Evolutionary conservation across 2,329 filamentous ascomycete species (phyloP), one percentile per base, ranked within the genome.

Genomic region (Parastagonospora avenae): DNA sequence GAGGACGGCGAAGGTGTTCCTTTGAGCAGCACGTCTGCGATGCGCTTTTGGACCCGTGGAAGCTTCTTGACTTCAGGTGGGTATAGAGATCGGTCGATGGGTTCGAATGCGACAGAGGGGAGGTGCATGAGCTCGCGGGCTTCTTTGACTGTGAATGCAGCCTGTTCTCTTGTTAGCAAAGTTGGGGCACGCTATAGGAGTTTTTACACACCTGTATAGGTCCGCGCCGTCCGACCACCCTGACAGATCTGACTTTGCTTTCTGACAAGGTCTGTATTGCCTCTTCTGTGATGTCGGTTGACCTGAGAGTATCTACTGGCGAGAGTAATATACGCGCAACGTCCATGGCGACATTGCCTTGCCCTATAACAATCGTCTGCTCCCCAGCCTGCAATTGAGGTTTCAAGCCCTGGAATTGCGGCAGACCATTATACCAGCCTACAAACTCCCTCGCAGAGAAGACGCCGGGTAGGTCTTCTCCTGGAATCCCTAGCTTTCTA

Each of bases 401-500:
- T n/a, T 82, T 78, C 7, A 96, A 77, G 61, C 82, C 74, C 15
- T 88, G 83, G 68, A 90, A 90, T 62, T 95, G 90, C 0, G 94
- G 94, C 2, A 96, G 81, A 2, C 94, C 94, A 73, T 99, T 99
- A 74, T 99, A 99, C 94, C 94, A 99, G 14, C 92, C 94, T 1
- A 99, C 94, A 71, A 97, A 97, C 33, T 92, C 88, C 27, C 94
- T 85, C 2, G 94, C 94, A 7, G 92, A 96, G 70, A 92, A 88
- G 14, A 97, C 85, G 2, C 90, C 91, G 24, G 81, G 79, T 6
- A 94, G 76, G 5, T 87, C 82, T 67, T 99, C 94, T 8, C 93
- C 92, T 0, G 89, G 86, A 31, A 99, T 86, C 0, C 85, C 87
- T 0, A 99, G 80, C 48, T 82, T 85, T 57, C 86, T 87, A 71